A percentile compares a stretch with the other conserved stretches of the same genome.
These are phyloP conservation scores for Phaffia rhodozyma DNA, from an alignment of 1,284 basidiomycete species.

Conservation along the genomic window DNA sequence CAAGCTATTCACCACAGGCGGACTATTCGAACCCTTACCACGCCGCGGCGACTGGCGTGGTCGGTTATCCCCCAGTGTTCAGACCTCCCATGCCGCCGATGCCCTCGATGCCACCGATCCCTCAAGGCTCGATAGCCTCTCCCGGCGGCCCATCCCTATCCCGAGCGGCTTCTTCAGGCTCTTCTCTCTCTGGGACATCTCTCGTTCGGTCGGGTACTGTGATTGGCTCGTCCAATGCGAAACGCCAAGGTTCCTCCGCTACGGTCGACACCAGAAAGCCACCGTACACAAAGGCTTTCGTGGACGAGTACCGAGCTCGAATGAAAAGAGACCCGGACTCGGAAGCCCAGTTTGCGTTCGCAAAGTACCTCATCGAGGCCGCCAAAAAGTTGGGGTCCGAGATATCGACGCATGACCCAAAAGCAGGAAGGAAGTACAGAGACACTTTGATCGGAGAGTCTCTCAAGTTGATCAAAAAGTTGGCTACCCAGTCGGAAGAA, in stretches of 20 bases:
- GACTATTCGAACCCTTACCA: constrained; percentile 34
- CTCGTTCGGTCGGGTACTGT: constrained; percentile 39
- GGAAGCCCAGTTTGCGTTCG: constrained; percentile 95
- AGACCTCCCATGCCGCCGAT: constrained; percentile 21
- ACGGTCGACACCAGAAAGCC: constrained; percentile 75
- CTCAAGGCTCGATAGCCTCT: constrained; percentile 22
- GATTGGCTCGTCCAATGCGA: constrained; percentile 38
- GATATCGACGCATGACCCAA: constrained; percentile 42
- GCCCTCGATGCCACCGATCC: constrained; percentile 19
- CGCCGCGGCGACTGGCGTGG: constrained; percentile 56
- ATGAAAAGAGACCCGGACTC: constrained; percentile 98
- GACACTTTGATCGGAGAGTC: constrained; percentile 79
- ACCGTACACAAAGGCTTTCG: constrained; percentile 89
- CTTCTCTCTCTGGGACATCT: neutral
- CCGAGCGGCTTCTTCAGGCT: constrained; percentile 7
- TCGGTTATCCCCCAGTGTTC: constrained; percentile 44
- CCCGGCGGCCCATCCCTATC: constrained; percentile 5
- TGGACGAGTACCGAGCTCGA: constrained; percentile 89
- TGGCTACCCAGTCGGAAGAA: constrained; percentile 66
- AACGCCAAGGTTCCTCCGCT: constrained; percentile 44
- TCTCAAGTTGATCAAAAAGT: constrained; percentile 78
- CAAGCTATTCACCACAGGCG: constrained; percentile 27
- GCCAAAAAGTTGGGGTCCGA: constrained; percentile 87
- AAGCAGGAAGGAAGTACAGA: constrained; percentile 61
- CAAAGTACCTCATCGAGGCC: constrained; percentile 98